Evolutionary conservation across 2,329 filamentous ascomycete species (phyloP).

Genomic region (Curvularia eragrostidis): DNA sequence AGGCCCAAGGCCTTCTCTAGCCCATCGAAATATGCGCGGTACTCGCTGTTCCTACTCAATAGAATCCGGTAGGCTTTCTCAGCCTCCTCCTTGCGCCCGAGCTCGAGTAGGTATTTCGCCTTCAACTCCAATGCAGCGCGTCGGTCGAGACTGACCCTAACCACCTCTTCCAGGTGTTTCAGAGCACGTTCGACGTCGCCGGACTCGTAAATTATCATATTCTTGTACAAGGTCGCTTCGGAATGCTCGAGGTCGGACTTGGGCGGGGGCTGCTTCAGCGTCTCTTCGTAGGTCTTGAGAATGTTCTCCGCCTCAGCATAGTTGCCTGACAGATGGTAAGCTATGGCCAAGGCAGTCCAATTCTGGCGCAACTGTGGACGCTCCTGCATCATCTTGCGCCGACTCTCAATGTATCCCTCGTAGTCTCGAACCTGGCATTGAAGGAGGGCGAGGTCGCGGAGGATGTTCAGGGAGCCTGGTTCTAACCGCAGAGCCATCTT

Average conservation of each 20-base stretch:
- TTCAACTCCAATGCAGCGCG: constrained; percentile 84
- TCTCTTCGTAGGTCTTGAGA: constrained; percentile 90
- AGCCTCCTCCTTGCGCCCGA: constrained; percentile 81
- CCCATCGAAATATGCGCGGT: constrained; percentile 82
- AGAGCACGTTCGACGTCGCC: constrained; percentile 83
- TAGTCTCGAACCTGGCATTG: constrained; percentile 98
- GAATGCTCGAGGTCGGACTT: constrained; percentile 89
- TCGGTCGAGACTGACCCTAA: constrained; percentile 81
- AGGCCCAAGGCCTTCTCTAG: constrained; percentile 74
- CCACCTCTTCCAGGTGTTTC: constrained; percentile 80
- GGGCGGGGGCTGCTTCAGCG: constrained; percentile 79
- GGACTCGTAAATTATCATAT: constrained; percentile 87
- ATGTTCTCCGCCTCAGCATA: constrained; percentile 87
- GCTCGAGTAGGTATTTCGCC: constrained; percentile 80
- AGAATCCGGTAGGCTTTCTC: constrained; percentile 80
- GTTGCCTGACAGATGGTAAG: constrained; percentile 88
- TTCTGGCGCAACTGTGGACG: constrained; percentile 84
- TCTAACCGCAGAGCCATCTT: constrained; percentile 93
- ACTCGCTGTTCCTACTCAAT: constrained; percentile 86
- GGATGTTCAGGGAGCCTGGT: constrained; percentile 92
- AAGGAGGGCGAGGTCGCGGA: constrained; percentile 88
- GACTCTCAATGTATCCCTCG: constrained; percentile 88
- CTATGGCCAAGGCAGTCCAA: constrained; percentile 97
- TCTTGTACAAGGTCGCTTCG: constrained; percentile 94
- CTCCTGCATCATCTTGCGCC: constrained; percentile 84